Evolutionary conservation across 2,329 filamentous ascomycete genomes (phyloP), one percentile per base, ranked within the genome.

Genomic region (Nemania serpens): DNA sequence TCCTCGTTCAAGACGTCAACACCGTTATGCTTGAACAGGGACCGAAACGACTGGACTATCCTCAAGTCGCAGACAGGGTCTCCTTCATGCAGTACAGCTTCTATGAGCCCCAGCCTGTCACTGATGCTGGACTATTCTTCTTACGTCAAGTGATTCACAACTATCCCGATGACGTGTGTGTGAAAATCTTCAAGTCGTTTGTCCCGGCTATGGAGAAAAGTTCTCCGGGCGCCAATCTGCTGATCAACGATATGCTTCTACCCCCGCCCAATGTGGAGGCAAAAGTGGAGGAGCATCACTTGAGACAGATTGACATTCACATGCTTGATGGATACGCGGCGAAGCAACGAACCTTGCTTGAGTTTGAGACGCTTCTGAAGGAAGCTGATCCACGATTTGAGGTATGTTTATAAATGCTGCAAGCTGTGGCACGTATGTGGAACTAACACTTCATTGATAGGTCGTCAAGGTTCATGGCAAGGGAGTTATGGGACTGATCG

Each of bases 171-270:
- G 55, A 63, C 0, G 41, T 48, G 5, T 37, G 47, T 11, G 52
- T 67, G 2, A 61, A 53, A 18, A 66, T 69, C 3, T 47, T 69
- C 29, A 60, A 55, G 36, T 34, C 45, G 3, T 34, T 69, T 15
- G 61, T 68, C 2, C 64, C 67, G 0, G 61, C 49, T 0, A 54
- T 68, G 37, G 64, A 69, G 41, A 50, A 65, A 7, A 68, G 62
- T n/a, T 42, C 39, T 2, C 59, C 68, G 2, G 68, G 63, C 2
- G 73, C 71, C 0, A 65, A 61, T 6, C 42, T 75, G 4, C 58
- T 76, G 3, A 75, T 75, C 59, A 75, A 75, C 55, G 74, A 76
- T 15, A 70, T 68, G 2, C 60, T 76, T 5, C 50, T 75, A 5
- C 73, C 72, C 0, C 66, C 66, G 7, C 64, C 63, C 1, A 70